Percentiles rank a stretch among this genome's conserved stretches.
These are phyloP conservation scores for Yamadazyma jaroonii DNA, from an alignment of 1,139 yeast species.

Conservation along the genomic window DNA sequence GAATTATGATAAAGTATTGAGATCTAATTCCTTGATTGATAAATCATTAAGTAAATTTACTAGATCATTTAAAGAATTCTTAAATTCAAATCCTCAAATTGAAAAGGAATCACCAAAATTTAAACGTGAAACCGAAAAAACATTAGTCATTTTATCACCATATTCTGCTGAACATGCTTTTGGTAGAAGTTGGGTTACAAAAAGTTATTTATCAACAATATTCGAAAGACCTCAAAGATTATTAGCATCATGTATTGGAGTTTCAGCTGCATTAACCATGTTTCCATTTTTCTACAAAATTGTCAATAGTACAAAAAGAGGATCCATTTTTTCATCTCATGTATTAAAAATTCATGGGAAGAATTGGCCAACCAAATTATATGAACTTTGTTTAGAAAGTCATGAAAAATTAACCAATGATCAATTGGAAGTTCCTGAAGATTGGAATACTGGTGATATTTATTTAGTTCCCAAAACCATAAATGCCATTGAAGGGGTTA, in stretches of 20 bases:
- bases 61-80: slow-evolving; percentile 45
- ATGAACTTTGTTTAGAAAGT: slow-evolving; percentile 59
- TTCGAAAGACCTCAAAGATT: slow-evolving; percentile 85
- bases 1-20: slow-evolving; percentile 23
- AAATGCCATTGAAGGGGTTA: slow-evolving; percentile 73
- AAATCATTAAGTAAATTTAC: slow-evolving; percentile 37
- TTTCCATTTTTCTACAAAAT: slow-evolving; percentile 61
- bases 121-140: slow-evolving; percentile 43
- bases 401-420: slow-evolving; percentile 53
- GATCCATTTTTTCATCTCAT: slow-evolving; percentile 53
- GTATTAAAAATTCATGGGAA: slow-evolving; percentile 74
- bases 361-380: slow-evolving; percentile 65
- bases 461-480: slow-evolving; percentile 68
- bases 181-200: slow-evolving; percentile 75
- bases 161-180: slow-evolving; percentile 66
- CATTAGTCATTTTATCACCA: slow-evolving; percentile 57
- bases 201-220: slow-evolving; percentile 62
- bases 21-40: slow-evolving; percentile 36
- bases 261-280: slow-evolving; percentile 73
- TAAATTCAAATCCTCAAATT: slow-evolving; percentile 55
- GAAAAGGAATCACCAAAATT: slow-evolving; percentile 49
- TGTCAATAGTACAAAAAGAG: slow-evolving; percentile 44
- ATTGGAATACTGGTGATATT: slow-evolving; percentile 85
- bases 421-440: slow-evolving; percentile 71
- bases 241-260: slow-evolving; percentile 72